Evolutionary conservation across 2,329 filamentous ascomycete genomes (phyloP).

Genomic region (Ophiostoma australiae): DNA sequence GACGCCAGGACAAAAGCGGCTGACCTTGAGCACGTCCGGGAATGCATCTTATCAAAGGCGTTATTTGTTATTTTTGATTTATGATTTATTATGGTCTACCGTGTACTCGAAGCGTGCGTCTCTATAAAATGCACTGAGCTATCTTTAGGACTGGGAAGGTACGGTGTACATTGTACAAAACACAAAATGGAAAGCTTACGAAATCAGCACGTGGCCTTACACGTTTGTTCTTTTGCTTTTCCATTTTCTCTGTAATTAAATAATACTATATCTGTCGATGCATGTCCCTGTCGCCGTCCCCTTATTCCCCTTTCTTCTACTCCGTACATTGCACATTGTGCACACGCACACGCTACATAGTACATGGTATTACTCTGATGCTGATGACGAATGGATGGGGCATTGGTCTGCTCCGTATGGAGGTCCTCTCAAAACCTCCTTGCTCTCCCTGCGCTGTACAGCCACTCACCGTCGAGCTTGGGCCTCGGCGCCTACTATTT

Average conservation of each 20-base stretch:
- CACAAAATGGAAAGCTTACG: neutral
- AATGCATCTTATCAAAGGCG: neutral
- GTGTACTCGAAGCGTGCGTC: neutral
- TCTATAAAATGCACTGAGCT: neutral
- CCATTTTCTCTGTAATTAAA: neutral
- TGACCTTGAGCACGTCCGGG: slow-evolving; percentile 6
- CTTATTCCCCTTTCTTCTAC: slow-evolving; percentile 8
- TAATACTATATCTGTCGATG: neutral
- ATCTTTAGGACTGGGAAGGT: neutral
- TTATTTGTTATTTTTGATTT: neutral
- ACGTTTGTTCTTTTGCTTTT: neutral
- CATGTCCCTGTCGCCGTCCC: neutral
- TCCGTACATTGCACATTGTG: neutral
- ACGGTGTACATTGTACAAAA: neutral
- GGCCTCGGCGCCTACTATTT: neutral
- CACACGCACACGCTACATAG: too few relatives aligned
- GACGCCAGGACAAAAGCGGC: neutral
- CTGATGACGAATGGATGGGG: slow-evolving; percentile 14
- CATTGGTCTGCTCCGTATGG: neutral
- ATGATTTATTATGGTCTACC: neutral
- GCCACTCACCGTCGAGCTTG: neutral
- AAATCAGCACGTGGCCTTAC: neutral
- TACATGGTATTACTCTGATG: too few relatives aligned
- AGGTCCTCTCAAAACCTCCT: neutral
- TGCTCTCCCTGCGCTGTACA: slow-evolving; percentile 4